Evolutionary conservation across 2,329 filamentous ascomycete genomes (phyloP).

Genomic region (Hypoxylon sp.): DNA sequence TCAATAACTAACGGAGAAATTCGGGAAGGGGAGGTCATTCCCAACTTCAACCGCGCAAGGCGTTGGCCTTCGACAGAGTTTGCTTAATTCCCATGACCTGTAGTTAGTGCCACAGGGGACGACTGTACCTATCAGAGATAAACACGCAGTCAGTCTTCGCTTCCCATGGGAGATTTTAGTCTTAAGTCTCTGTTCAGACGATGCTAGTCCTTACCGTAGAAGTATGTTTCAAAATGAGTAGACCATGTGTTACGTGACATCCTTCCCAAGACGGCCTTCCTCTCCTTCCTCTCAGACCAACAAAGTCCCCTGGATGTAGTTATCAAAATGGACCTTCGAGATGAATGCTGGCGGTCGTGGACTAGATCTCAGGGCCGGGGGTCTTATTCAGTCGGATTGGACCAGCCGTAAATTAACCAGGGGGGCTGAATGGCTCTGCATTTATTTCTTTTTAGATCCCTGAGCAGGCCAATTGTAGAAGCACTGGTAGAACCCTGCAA

Average conservation of each 20-base stretch:
- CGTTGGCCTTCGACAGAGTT: slow-evolving; percentile 28
- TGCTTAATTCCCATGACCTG: slow-evolving; percentile 41
- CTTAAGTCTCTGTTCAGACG: slow-evolving; percentile 20
- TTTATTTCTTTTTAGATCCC: slow-evolving; percentile 30
- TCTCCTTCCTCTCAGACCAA: slow-evolving; percentile 20
- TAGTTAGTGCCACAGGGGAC: slow-evolving; percentile 28
- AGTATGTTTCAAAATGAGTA: slow-evolving; percentile 11
- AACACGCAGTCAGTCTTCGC: slow-evolving; percentile 35
- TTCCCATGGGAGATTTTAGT: slow-evolving; percentile 29
- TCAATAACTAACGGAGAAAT: slow-evolving; percentile 35
- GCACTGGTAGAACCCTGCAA: slow-evolving; percentile 22
- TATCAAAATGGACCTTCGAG: slow-evolving; percentile 6
- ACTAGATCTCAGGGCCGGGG: slow-evolving; percentile 10
- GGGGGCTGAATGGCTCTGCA: slow-evolving; percentile 23
- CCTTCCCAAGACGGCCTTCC: slow-evolving; percentile 19
- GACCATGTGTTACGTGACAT: slow-evolving; percentile 20
- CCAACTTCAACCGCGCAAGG: slow-evolving; percentile 29
- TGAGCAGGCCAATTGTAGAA: slow-evolving; percentile 22
- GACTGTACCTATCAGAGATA: slow-evolving; percentile 45
- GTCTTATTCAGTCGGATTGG: slow-evolving; percentile 23
- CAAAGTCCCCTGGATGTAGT: slow-evolving; percentile 5
- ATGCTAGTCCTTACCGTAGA: slow-evolving; percentile 23
- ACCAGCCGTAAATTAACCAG: slow-evolving; percentile 20
- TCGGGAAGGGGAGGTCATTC: slow-evolving; percentile 30
- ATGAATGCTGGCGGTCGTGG: slow-evolving; percentile 12